These are phyloP conservation scores for Schizosaccharomyces osmophilus DNA, from an alignment of 805 yeast species.

Conservation along the genomic window DNA sequence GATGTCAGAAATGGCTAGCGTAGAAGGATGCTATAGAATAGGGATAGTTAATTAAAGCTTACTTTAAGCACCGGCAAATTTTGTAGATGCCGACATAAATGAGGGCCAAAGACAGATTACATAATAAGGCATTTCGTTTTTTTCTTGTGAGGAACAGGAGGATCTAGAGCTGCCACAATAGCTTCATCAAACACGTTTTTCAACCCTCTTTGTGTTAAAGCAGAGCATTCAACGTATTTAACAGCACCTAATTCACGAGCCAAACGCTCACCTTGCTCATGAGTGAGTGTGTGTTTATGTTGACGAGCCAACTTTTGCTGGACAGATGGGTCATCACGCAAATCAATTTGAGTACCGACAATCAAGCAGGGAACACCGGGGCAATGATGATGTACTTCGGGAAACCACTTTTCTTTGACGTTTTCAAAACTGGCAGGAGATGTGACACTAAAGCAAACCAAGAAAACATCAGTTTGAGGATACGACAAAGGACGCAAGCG, in stretches of 20 bases:
- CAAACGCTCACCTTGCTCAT: conserved; percentile 72
- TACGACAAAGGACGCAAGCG: conserved; percentile 86
- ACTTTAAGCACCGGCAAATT: background rate
- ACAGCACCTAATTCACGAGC: conserved; percentile 90
- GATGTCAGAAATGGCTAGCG: background rate
- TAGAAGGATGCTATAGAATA: background rate
- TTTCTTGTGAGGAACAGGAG: conserved; percentile 70
- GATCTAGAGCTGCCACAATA: conserved; percentile 47
- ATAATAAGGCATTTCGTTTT: conserved; percentile 49
- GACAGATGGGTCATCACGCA: conserved; percentile 79
- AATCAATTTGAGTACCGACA: conserved; percentile 90
- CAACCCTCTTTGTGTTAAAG: conserved; percentile 86
- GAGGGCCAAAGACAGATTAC: conserved; percentile 14
- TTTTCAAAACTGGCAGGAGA: conserved; percentile 94
- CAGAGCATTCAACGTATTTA: conserved; percentile 92
- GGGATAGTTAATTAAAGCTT: background rate
- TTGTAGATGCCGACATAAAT: background rate
- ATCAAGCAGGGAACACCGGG: conserved; percentile 83
- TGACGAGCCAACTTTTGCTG: conserved; percentile 77
- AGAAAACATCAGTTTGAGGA: conserved; percentile 90
- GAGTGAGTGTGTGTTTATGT: conserved; percentile 60
- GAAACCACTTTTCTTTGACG: conserved; percentile 96
- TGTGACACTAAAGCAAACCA: conserved; percentile 87
- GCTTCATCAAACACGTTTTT: conserved; percentile 88
- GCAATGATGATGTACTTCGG: conserved; percentile 92